Evolutionary conservation across 2,329 filamentous ascomycete genomes (phyloP).

Genomic region (Fusarium sp.): DNA sequence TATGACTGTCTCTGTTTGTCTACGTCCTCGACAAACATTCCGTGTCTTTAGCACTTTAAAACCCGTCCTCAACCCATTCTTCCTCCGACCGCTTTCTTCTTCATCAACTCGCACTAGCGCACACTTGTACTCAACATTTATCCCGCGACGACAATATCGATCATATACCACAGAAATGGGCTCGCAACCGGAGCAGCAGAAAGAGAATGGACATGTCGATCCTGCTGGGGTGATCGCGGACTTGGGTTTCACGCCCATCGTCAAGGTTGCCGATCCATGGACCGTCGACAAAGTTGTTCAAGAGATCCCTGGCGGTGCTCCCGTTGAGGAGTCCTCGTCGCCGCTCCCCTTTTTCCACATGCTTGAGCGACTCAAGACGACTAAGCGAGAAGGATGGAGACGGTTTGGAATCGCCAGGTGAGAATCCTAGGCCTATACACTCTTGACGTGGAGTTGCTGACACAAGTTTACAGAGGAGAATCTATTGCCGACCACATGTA

Average conservation of each 20-base stretch:
- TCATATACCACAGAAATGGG: constrained; percentile 42
- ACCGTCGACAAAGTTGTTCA: constrained; percentile 71
- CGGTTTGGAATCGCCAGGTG: constrained; percentile 80
- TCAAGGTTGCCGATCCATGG: constrained; percentile 62
- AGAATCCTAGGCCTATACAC: not conserved
- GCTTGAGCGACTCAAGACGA: constrained; percentile 93
- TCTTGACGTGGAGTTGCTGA: not conserved
- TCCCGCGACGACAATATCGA: constrained; percentile 24
- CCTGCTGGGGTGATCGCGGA: constrained; percentile 36
- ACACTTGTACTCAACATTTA: constrained; percentile 14
- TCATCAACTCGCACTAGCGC: not conserved
- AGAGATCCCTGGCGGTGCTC: constrained; percentile 66
- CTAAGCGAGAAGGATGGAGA: constrained; percentile 94
- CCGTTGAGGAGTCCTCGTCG: constrained; percentile 70
- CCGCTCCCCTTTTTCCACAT: constrained; percentile 95
- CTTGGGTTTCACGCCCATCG: constrained; percentile 51
- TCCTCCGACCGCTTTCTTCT: constrained; percentile 4
- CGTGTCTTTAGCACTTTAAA: constrained; percentile 6
- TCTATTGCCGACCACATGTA: constrained; percentile 99
- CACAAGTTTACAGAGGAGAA: constrained; percentile 69
- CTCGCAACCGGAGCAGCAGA: constrained; percentile 42
- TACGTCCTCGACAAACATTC: constrained; percentile 1
- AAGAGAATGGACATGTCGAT: constrained; percentile 34
- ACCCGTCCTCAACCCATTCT: not conserved
- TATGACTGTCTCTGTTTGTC: constrained; percentile 15